Evolutionary conservation across 202 grass and related monocot species (phyloP).

Genomic region (Panicum virgatum): DNA sequence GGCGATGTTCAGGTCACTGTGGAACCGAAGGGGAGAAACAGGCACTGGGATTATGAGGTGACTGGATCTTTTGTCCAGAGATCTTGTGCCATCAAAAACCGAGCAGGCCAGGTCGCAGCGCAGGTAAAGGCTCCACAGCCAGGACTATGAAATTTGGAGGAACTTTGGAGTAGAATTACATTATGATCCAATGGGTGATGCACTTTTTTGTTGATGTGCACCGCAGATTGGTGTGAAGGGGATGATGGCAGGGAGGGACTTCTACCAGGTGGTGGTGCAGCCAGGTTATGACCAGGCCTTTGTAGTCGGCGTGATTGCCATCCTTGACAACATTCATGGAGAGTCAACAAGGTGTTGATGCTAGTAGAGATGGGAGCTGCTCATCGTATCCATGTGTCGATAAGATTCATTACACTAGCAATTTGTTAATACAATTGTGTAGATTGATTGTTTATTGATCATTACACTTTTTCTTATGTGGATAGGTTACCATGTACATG

Average conservation of each 20-base stretch:
- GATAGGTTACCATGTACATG: background rate
- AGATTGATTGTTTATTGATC: constrained; percentile 7
- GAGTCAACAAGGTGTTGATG: constrained; percentile 84
- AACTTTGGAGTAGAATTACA: background rate
- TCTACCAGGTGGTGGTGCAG: constrained; percentile 84
- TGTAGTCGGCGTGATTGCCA: constrained; percentile 73
- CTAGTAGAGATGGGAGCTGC: background rate
- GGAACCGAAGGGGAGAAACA: constrained; percentile 54
- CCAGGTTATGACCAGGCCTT: constrained; percentile 90
- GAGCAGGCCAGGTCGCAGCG: constrained; percentile 62
- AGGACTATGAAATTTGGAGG: background rate
- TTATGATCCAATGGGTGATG: background rate
- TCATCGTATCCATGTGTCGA: background rate
- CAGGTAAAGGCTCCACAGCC: constrained; percentile 50
- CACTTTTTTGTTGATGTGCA: background rate
- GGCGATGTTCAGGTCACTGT: constrained; percentile 52
- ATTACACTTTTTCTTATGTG: background rate
- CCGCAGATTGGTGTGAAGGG: constrained; percentile 60
- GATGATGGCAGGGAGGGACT: constrained; percentile 60
- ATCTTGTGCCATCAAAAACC: constrained; percentile 63
- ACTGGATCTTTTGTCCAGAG: constrained; percentile 70
- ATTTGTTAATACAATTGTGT: constrained; percentile 24
- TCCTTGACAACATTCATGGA: constrained; percentile 87
- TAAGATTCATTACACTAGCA: background rate
- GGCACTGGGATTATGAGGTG: constrained; percentile 76